Percentiles rank a stretch among this genome's conserved stretches.
Conservation (phyloP, 2,329 filamentous ascomycete genomes). For the Escovopsis sp. region DNA sequence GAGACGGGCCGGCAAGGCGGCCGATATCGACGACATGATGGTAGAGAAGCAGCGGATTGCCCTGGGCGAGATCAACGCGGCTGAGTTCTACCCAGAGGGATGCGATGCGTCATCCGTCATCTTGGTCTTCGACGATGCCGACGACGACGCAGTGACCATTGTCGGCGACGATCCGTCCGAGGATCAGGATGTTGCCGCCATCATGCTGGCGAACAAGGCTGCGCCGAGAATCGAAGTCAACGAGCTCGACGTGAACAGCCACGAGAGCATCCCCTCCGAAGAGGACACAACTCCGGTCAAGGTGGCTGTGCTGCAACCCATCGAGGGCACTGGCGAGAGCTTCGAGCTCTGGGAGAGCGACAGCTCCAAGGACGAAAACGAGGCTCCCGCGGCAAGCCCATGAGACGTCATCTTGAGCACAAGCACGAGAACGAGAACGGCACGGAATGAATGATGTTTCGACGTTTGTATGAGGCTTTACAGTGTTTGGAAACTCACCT, state of each 20-base stretch:
- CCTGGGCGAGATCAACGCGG: conserved; percentile 50
- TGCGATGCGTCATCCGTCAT: conserved; percentile 49
- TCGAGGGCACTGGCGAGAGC: conserved; percentile 44
- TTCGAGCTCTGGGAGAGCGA: conserved; percentile 60
- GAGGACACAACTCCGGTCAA: conserved; percentile 20
- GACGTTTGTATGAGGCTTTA: too few relatives aligned
- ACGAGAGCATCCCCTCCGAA: conserved; percentile 22
- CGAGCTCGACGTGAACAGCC: conserved; percentile 17
- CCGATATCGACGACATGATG: conserved; percentile 35
- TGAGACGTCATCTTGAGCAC: background rate
- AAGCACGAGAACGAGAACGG: too few relatives aligned
- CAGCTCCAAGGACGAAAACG: conserved; percentile 44
- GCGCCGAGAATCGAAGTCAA: conserved; percentile 9
- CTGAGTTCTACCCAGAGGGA: conserved; percentile 53
- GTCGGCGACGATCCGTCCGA: conserved; percentile 10
- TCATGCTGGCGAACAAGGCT: conserved; percentile 6
- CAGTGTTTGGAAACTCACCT: too few relatives aligned
- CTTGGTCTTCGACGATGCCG: conserved; percentile 46
- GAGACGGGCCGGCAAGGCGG: conserved; percentile 14
- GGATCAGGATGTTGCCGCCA: conserved; percentile 4
- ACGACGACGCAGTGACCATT: conserved; percentile 13
- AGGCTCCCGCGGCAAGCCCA: conserved; percentile 11
- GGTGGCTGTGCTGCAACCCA: conserved; percentile 35
- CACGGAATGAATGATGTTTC: too few relatives aligned
- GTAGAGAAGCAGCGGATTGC: conserved; percentile 51